Evolutionary conservation across 179 eudicot genomes (phyloP).

Genomic region (Sideroxylon spinosum): DNA sequence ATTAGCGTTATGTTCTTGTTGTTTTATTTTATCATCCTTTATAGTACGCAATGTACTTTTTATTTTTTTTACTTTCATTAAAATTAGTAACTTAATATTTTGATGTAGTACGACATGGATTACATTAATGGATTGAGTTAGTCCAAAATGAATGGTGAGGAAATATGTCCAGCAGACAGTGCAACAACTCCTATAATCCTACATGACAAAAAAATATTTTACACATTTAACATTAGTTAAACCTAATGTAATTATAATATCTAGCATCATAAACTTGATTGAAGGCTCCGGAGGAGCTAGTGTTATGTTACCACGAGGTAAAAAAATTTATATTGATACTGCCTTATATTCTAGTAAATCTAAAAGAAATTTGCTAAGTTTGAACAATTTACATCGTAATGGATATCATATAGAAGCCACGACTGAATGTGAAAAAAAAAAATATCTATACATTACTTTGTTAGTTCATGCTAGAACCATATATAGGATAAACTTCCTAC

Average conservation of each 20-base stretch:
- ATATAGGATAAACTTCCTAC: background rate
- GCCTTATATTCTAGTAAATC: conserved; percentile 9
- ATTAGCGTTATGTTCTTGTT: no score
- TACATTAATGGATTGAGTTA: no score
- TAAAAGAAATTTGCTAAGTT: conserved; percentile 14
- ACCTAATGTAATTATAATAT: background rate
- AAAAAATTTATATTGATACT: background rate
- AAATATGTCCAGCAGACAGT: background rate
- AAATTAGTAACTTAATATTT: no score
- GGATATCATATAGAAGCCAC: conserved; percentile 12
- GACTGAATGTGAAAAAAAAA: background rate
- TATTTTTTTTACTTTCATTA: no score
- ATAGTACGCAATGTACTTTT: no score
- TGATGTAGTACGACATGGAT: no score
- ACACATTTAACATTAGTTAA: background rate
- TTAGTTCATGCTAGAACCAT: background rate
- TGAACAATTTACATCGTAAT: conserved; percentile 11
- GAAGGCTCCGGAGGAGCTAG: background rate
- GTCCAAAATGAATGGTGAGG: background rate
- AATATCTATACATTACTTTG: background rate
- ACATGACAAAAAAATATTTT: background rate
- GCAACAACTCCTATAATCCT: background rate
- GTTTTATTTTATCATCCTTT: no score
- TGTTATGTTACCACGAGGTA: background rate
- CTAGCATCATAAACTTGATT: background rate